Evolutionary conservation across 257 asterid genomes (phyloP).

Genomic region (Ehretia macrophylla): DNA sequence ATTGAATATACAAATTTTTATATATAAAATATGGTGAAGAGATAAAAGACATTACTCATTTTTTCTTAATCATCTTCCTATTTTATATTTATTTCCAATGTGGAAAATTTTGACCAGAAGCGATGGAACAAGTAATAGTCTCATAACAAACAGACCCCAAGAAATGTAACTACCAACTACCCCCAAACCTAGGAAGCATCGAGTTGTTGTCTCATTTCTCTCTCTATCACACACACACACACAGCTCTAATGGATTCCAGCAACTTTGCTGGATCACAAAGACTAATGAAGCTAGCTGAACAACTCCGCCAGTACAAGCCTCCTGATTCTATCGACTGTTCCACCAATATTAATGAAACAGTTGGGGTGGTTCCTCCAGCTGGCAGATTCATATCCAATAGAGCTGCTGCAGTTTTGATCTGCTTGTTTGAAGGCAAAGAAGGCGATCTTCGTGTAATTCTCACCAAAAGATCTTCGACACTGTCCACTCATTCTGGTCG

Average conservation of each 20-base stretch:
- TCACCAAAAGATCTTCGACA: slow-evolving; percentile 64
- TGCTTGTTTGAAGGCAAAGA: slow-evolving; percentile 57
- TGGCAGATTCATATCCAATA: slow-evolving; percentile 12
- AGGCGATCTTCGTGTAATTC: slow-evolving; percentile 67
- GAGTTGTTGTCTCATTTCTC: background rate
- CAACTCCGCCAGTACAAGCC: slow-evolving; percentile 36
- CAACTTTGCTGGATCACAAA: slow-evolving; percentile 29
- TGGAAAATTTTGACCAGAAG: background rate
- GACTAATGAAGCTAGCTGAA: slow-evolving; percentile 33
- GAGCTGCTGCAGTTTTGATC: slow-evolving; percentile 67
- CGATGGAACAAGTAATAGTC: background rate
- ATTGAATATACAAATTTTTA: no score
- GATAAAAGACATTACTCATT: no score
- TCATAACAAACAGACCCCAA: background rate
- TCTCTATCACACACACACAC: background rate
- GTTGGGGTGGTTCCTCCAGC: slow-evolving; percentile 1
- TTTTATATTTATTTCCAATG: no score
- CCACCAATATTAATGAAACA: slow-evolving; percentile 6
- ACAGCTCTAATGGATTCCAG: slow-evolving; percentile 23
- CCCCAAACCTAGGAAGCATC: background rate
- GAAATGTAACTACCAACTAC: background rate
- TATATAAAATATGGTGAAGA: no score
- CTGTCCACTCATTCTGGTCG: slow-evolving; percentile 71
- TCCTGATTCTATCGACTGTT: background rate
- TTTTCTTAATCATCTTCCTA: no score